Conservation (phyloP, 257 asterid species). For the Phtheirospermum japonicum region DNA sequence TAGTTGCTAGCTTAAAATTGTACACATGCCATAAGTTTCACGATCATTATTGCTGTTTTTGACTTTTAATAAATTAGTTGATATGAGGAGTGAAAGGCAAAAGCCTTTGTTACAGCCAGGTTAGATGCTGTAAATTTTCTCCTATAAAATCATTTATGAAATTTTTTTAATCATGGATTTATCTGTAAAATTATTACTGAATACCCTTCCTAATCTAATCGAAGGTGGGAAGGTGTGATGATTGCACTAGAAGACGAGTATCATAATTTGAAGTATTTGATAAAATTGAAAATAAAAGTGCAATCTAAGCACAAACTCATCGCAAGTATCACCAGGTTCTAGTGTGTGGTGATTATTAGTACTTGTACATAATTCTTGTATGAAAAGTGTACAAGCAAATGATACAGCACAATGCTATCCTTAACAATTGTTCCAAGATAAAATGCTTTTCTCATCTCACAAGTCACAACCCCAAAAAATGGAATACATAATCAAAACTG, state of each 20-base stretch:
- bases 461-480: background rate
- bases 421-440: background rate
- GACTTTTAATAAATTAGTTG: slow-evolving; percentile 14
- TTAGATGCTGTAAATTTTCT: background rate
- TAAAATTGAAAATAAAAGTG: too few relatives aligned
- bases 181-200: slow-evolving; percentile 4
- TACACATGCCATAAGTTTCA: background rate
- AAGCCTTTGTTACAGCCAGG: slow-evolving; percentile 16
- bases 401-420: too few relatives aligned
- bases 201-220: slow-evolving; percentile 4
- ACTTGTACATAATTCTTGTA: too few relatives aligned
- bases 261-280: too few relatives aligned
- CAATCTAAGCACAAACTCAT: too few relatives aligned
- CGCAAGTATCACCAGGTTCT: too few relatives aligned
- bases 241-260: too few relatives aligned
- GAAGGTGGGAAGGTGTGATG: slow-evolving; percentile 4
- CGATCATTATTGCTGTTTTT: background rate
- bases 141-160: background rate
- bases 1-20: slow-evolving; percentile 9
- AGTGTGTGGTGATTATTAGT: too few relatives aligned
- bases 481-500: slow-evolving; percentile 40
- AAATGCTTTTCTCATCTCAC: background rate
- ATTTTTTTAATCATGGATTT: background rate
- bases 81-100: slow-evolving; percentile 19
- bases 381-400: too few relatives aligned